Conservation (phyloP, 179 eudicot species). For the Spergularia azorica region DNA sequence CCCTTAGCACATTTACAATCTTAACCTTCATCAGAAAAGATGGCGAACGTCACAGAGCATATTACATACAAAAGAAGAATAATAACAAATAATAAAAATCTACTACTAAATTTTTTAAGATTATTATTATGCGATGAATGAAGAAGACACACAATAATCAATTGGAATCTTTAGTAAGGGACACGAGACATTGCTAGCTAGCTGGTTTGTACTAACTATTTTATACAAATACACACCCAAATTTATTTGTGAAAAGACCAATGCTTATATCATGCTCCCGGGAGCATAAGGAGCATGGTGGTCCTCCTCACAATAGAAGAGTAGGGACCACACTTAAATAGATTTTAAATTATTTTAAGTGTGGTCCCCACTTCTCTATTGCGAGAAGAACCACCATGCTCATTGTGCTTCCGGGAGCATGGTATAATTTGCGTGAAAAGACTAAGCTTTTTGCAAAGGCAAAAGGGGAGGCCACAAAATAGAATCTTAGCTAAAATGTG, state of each 20-base stretch:
- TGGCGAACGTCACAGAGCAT: slow-evolving; percentile 2
- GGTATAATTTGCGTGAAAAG: neutral
- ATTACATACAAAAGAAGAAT: slow-evolving; percentile 16
- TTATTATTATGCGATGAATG: too few species aligned
- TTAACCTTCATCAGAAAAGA: neutral
- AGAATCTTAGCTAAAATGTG: neutral
- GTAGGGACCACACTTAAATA: too few species aligned
- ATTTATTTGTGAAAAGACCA: neutral
- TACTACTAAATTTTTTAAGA: too few species aligned
- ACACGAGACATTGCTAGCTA: neutral
- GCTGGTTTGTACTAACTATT: neutral
- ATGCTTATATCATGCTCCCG: too few species aligned
- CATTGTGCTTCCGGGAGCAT: too few species aligned
- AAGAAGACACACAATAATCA: neutral
- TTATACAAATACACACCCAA: too few species aligned
- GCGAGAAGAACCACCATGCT: too few species aligned
- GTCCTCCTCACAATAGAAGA: too few species aligned
- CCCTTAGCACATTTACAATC: slow-evolving; percentile 2
- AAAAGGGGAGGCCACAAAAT: slow-evolving; percentile 12
- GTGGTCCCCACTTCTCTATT: too few species aligned
- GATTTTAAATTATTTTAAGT: too few species aligned
- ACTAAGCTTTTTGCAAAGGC: slow-evolving; percentile 18
- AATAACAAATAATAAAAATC: neutral
- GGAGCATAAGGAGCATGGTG: too few species aligned
- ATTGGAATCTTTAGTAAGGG: slow-evolving; percentile 7